Base-by-base conservation (phyloP, 2,329 filamentous ascomycete genomes). In the Dothideomycetes sp. region DNA sequence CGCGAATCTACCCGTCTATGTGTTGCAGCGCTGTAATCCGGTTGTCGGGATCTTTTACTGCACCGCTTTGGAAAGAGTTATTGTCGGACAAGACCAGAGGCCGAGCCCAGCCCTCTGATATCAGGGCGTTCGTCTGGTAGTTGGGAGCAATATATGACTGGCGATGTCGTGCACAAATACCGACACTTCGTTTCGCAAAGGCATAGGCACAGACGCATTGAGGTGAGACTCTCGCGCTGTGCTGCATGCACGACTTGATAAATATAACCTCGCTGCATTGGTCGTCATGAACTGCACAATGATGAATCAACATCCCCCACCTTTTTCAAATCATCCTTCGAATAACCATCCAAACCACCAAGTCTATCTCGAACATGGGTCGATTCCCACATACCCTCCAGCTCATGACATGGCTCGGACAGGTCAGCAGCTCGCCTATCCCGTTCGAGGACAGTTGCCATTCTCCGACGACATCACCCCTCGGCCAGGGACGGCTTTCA, bases 401-500 rank as follows among this genome's bases (percentile, higher is more conserved):
- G 31, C 5, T 14, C 31, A 33, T 7, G n/a, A n/a, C 5, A 8
- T 33, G 31, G 31, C 31, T n/a, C 7, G 31, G 14, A 5, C n/a
- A 5, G 8, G 12, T 33, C 33, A 57, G 37, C 59, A 59, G 47
- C 63, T 62, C 46, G 60, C 61, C 19, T 52, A 57, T 42, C 61
- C 61, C 16, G 51, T 63, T 8, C 60, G 59, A 14, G 31, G 33
- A 19, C 14, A 14, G 9, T 17, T 14, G 11, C 11, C 33, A 18
- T 18, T 17, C 14, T 35, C 12, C 14, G 31, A 15, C 8, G 31
- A 17, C 31, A 33, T 14, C 8, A 14, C 31, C 14, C 16, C 14
- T 33, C 33, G 17, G 5, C 14, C 33, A 19, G 33, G 17, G 5
- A 12, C 22, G 7, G 22, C 22, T 7, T 27, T 27, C 22, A 27